Percentiles rank a stretch among this genome's conserved stretches.
Conservation (phyloP, 495 filamentous ascomycete species). For the Aspergillus affinis region DNA sequence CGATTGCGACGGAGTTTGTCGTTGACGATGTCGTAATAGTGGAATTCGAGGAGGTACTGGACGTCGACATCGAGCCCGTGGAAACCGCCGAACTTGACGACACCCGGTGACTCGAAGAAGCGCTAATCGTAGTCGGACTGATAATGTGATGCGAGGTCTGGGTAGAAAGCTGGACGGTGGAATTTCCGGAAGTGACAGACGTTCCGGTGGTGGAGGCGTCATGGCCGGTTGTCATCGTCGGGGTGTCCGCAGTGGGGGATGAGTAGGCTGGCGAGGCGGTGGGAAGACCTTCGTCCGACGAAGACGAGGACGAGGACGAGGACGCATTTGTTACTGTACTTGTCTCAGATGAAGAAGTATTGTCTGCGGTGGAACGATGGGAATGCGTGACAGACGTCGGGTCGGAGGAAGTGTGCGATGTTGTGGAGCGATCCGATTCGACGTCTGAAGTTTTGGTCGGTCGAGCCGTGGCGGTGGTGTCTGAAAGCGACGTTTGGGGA, state of each 20-base stretch:
- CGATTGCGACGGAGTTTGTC: background rate
- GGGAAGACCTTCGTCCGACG: background rate
- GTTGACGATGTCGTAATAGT: slow-evolving; percentile 3
- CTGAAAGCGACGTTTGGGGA: background rate
- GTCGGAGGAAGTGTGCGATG: background rate
- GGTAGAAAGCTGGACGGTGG: slow-evolving; percentile 12
- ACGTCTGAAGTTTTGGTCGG: slow-evolving; percentile 1
- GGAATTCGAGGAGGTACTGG: slow-evolving; percentile 9
- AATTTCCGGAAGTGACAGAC: slow-evolving; percentile 4
- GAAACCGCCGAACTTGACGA: background rate
- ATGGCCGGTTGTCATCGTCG: slow-evolving; percentile 10
- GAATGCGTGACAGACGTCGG: background rate
- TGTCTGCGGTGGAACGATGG: background rate
- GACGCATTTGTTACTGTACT: slow-evolving; percentile 3
- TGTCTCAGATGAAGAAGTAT: slow-evolving; percentile 3
- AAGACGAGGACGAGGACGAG: background rate
- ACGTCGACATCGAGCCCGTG: background rate
- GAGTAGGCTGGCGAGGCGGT: slow-evolving; percentile 14
- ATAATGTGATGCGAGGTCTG: slow-evolving; percentile 3
- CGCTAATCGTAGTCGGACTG: background rate
- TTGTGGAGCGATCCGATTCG: background rate
- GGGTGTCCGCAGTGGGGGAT: slow-evolving; percentile 16
- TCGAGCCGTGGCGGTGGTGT: slow-evolving; percentile 1
- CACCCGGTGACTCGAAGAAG: background rate
- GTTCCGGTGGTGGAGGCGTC: slow-evolving; percentile 7